Percentiles rank a stretch among this genome's conserved stretches.
phyloP scores from a whole-genome alignment of 164 flowering plant species.

The Paratinospora sagittata region DNA sequence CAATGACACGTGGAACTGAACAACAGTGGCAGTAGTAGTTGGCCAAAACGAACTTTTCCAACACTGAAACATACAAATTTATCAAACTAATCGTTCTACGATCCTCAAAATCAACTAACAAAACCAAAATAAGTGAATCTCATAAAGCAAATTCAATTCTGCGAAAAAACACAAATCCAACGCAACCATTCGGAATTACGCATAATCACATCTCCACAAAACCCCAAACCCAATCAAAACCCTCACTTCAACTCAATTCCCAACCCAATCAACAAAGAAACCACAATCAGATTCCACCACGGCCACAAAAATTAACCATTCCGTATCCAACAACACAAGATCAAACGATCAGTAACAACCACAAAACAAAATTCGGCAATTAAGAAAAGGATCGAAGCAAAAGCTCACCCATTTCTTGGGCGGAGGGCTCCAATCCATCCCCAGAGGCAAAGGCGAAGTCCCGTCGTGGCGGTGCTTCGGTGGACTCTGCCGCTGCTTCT shows the following conservation, averaged over 20 bases:
- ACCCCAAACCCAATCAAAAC: background rate
- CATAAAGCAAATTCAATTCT: background rate
- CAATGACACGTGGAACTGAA: too few relatives aligned
- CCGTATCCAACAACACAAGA: background rate
- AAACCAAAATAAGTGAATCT: background rate
- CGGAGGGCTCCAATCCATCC: constrained; percentile 99
- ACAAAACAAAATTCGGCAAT: background rate
- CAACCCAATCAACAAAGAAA: background rate
- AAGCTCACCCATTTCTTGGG: constrained; percentile 77
- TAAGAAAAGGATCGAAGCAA: background rate
- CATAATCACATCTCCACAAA: too few relatives aligned
- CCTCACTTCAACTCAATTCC: background rate
- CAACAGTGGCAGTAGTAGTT: background rate
- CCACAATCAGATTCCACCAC: background rate
- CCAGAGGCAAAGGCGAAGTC: constrained; percentile 87
- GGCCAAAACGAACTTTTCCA: background rate
- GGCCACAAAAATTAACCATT: background rate
- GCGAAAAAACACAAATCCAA: background rate
- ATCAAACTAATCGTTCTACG: background rate
- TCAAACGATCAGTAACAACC: background rate
- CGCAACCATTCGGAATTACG: background rate
- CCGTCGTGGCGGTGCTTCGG: constrained; percentile 98
- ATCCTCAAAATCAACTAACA: background rate
- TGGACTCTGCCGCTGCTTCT: constrained; percentile 62
- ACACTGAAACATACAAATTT: background rate